These are phyloP conservation scores for Schoenoplectus triqueter DNA, from an alignment of 202 grass and related monocot species.

Conservation along the genomic window DNA sequence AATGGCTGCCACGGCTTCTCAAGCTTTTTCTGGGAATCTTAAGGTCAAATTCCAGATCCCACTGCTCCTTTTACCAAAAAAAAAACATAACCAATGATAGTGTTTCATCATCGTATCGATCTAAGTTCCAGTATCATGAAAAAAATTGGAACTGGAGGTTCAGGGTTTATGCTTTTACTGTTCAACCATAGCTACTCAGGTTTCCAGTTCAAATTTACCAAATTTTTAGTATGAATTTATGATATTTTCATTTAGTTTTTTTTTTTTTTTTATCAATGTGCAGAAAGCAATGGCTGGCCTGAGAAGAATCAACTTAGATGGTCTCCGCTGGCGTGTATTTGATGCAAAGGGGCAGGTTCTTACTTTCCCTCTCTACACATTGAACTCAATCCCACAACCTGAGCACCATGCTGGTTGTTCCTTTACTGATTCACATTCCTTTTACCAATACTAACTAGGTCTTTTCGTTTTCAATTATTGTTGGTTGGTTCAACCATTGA, in stretches of 20 bases:
- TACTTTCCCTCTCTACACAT: background rate
- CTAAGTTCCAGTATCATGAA: no score
- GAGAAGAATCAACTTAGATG: slow-evolving; percentile 90
- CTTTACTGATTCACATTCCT: background rate
- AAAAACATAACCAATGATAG: background rate
- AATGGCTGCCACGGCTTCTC: slow-evolving; percentile 56
- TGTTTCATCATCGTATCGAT: background rate
- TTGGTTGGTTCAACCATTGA: slow-evolving; percentile 14
- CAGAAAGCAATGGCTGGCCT: slow-evolving; percentile 95
- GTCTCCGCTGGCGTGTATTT: slow-evolving; percentile 89
- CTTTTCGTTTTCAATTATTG: background rate
- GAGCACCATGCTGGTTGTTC: background rate
- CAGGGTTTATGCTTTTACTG: background rate
- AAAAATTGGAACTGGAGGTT: slow-evolving; percentile 5
- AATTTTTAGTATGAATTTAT: background rate
- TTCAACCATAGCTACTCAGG: background rate
- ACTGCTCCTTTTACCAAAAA: background rate
- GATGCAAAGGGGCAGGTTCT: slow-evolving; percentile 90
- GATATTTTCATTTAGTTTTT: slow-evolving; percentile 12
- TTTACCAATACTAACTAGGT: background rate
- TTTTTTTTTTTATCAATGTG: slow-evolving; percentile 18
- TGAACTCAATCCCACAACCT: background rate
- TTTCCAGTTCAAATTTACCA: background rate
- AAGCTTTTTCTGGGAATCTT: slow-evolving; percentile 71
- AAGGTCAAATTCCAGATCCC: slow-evolving; percentile 48